A percentile compares a stretch with the other conserved stretches of the same genome.
Conservation (phyloP, 1,284 basidiomycete species). For the Sanghuangporus baumii region DNA sequence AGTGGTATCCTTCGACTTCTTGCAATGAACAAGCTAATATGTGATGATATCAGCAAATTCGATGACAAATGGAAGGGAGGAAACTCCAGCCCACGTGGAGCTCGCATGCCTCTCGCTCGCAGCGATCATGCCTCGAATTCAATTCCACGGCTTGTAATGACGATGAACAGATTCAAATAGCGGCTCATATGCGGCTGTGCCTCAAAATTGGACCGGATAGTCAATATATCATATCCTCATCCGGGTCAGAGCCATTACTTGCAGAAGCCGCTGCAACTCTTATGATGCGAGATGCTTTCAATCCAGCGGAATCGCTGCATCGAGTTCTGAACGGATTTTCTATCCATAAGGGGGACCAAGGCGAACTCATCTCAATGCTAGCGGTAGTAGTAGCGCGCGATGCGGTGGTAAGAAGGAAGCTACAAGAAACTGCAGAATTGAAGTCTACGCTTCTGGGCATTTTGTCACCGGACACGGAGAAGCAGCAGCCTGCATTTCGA, state of each 20-base stretch:
- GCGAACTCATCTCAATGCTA: background rate
- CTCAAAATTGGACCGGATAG: background rate
- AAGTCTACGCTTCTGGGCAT: background rate
- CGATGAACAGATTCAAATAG: background rate
- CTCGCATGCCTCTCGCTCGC: background rate
- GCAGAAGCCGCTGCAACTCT: background rate
- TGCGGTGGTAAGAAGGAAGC: background rate
- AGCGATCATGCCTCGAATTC: background rate
- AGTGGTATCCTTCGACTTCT: background rate
- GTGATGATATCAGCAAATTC: background rate
- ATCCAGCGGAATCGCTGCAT: background rate
- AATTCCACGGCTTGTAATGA: background rate
- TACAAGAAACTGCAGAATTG: background rate
- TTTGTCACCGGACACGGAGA: background rate
- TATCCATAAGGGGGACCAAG: background rate
- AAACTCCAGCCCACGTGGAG: background rate
- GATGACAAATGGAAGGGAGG: background rate
- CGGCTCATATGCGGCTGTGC: background rate
- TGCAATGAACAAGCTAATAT: background rate
- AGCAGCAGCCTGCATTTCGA: background rate
- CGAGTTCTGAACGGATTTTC: background rate
- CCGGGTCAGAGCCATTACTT: background rate
- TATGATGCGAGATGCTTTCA: constrained; percentile 2
- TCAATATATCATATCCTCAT: background rate
- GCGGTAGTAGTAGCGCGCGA: background rate